Base-by-base conservation (phyloP, 768 basidiomycete species). In the Kondoa malvinella region DNA sequence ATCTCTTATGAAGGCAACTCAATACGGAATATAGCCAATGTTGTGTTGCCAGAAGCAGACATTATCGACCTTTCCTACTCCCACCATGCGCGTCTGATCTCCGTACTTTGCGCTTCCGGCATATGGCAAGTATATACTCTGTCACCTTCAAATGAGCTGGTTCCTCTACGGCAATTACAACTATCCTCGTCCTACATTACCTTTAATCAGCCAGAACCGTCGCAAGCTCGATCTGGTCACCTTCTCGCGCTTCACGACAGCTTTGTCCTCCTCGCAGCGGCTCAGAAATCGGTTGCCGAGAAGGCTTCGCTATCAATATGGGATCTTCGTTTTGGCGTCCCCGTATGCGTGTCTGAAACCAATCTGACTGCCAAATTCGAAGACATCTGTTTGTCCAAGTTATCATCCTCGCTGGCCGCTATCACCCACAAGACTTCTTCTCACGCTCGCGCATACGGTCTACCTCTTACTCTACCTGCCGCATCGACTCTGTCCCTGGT, bases 301-400 rank as follows among this genome's bases (percentile, higher is more conserved):
- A 31, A 30, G 32, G 29, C 31, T 29, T 3, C 17, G 3, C 61
- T 63, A 16, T 63, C 61, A 16, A 17, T 63, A 4, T 63, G 61
- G 61, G 61, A 63, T 63, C 61, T 63, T 3, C 61, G 33, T 8
- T 33, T 31, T 33, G 61, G 61, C 32, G 61, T 63, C 12, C 40
- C 40, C 21, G 12, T 50, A 8, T 8, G 8, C 12, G 32, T 32
- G 32, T 16, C 33, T 3, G 61, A 27, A 17, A 3, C 29, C 32
- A 63, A 16, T 16, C 16, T 63, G n/a, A 8, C 16, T 17, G 16
- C 61, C 61, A 31, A 27, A 21, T 15, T 26, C 27, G n/a, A 63
- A 16, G 8, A 27, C 16, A n/a, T 16, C 32, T 31, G 17, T 32
- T 34, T 33, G 61, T 33, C 33, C 27, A 33, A 17, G 8, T 63